Conservation (phyloP, 257 asterid genomes). For the Solanum pennellii region DNA sequence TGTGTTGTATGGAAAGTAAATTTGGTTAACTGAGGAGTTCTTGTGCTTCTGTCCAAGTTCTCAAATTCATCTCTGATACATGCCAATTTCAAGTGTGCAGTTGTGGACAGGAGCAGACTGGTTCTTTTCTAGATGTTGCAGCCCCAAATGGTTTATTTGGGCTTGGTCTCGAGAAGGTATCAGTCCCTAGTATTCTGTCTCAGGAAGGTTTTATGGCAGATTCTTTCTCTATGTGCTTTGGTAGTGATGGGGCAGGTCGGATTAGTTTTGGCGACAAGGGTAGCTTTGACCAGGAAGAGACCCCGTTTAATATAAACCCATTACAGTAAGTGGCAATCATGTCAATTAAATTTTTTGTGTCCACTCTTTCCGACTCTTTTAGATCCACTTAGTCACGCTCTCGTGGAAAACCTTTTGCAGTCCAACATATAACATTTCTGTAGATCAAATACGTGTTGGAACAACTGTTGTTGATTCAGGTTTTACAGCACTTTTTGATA, state of each 20-base stretch:
- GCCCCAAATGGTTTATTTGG: slow-evolving; percentile 90
- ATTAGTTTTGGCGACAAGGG: slow-evolving; percentile 85
- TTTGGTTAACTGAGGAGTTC: background rate
- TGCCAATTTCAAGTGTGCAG: slow-evolving; percentile 30
- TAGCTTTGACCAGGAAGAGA: slow-evolving; percentile 66
- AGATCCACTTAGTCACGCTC: background rate
- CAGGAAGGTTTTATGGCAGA: slow-evolving; percentile 45
- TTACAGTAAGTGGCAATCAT: slow-evolving; percentile 46
- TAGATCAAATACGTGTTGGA: slow-evolving; percentile 62
- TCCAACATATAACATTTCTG: slow-evolving; percentile 46
- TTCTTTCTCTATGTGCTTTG: slow-evolving; percentile 91
- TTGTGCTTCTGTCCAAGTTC: background rate
- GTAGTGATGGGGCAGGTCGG: slow-evolving; percentile 63
- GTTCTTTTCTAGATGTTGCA: slow-evolving; percentile 63
- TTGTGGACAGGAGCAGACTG: slow-evolving; percentile 82
- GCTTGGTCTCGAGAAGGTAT: slow-evolving; percentile 68
- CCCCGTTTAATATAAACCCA: slow-evolving; percentile 47
- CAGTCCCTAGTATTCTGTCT: slow-evolving; percentile 74
- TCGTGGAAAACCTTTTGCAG: slow-evolving; percentile 28
- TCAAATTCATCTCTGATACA: background rate
- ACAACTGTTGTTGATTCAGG: slow-evolving; percentile 32
- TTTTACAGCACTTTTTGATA: slow-evolving; percentile 67
- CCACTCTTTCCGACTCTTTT: background rate
- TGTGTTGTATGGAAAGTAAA: background rate
- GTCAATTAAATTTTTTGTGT: background rate